Base-by-base conservation (phyloP, 495 filamentous ascomycete genomes). In the Tuber borchii region DNA sequence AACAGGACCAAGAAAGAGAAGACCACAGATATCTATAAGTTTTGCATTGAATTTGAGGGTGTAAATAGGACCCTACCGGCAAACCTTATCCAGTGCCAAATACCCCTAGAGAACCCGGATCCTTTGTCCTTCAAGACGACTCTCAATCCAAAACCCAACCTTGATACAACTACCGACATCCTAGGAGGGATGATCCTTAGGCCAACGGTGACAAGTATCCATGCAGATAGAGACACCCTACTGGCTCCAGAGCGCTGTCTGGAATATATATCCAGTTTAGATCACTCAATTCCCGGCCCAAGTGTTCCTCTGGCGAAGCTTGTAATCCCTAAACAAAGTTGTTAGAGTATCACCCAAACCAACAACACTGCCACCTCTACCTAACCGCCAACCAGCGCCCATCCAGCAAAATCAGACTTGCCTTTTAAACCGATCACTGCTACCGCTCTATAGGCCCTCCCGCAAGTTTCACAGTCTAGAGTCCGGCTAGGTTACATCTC, bases 361-460 rank as follows among this genome's bases (percentile, higher is more conserved):
- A 26, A 65, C 6, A 17, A 17, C 3, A 26, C 26, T 34, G 19
- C 56, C 56, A 14, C 26, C 26, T 14, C 31, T 65, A 17, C 56
- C 26, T 14, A 65, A 65, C 56, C 12, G 26, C 56, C 19, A 65
- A 65, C 56, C 26, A 34, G 14, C 14, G n/a, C 10, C 26, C 56
- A 65, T 16, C 56, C 26, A 5, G 56, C 56, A 65, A 34, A 65
- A 65, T 65, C 56, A 65, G 56, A 65, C 56, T 65, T 65, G 56
- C 56, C 56, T 65, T 65, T 65, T 65, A 31, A 65, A 65, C 56
- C 5, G 56, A 65, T 65, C 56, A 65, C 56, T 65, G 56, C 56
- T 65, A 9, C 56, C 56, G 34, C 56, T 65, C 56, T 65, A 26
- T 61, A 34, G 56, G 26, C 56, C 26, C 56, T 17, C 56, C 56